Evolutionary conservation across 139 green algal species (phyloP).

Genomic region (Trebouxia sp.): DNA sequence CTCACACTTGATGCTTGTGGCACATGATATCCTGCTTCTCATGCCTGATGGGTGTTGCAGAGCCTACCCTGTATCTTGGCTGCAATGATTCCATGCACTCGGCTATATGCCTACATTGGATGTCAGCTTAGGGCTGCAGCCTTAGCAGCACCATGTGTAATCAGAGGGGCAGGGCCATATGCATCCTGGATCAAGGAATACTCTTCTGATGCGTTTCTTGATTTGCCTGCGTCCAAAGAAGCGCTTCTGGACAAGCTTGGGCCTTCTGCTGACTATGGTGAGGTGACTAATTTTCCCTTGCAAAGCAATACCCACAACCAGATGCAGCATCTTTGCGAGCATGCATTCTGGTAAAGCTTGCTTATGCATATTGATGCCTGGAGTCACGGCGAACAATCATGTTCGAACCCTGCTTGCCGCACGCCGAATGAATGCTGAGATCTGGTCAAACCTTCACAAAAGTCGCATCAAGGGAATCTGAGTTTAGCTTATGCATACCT

Average conservation of each 20-base stretch:
- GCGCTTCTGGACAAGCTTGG: slow-evolving; percentile 48
- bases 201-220: slow-evolving; percentile 53
- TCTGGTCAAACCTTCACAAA: too few species aligned
- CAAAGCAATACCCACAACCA: background rate
- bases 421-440: too few species aligned
- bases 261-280: slow-evolving; percentile 34
- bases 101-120: slow-evolving; percentile 78
- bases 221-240: slow-evolving; percentile 43
- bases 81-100: slow-evolving; percentile 74
- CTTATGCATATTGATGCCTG: too few species aligned
- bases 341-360: too few species aligned
- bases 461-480: too few species aligned
- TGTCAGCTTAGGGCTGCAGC: slow-evolving; percentile 51
- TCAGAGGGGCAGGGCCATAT: slow-evolving; percentile 41
- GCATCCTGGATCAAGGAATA: slow-evolving; percentile 73
- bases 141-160: background rate
- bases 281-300: background rate
- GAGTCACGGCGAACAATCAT: too few species aligned
- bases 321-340: too few species aligned
- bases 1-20: too few species aligned
- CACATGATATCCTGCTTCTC: background rate
- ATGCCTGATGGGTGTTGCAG: slow-evolving; percentile 34
- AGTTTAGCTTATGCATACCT: too few species aligned
- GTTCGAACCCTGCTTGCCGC: too few species aligned
- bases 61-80: slow-evolving; percentile 59